Base-by-base conservation (phyloP, 192 early-diverging fungal species). In the Entomortierella parvispora region DNA sequence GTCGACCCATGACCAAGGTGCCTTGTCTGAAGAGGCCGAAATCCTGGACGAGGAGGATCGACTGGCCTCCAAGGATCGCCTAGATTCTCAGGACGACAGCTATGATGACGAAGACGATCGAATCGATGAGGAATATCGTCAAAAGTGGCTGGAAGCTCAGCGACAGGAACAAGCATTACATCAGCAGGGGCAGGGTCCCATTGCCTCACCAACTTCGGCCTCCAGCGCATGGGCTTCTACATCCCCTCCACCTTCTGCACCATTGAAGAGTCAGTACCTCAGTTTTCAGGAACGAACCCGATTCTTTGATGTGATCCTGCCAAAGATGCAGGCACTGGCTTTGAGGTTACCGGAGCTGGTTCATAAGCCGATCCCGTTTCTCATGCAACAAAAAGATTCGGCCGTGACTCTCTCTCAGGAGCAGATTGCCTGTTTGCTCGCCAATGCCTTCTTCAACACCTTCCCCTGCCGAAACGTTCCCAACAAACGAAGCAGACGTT, bases 361-460 rank as follows among this genome's bases (percentile, higher is more conserved):
- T 37, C 40, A 33, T 46, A 62, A 76, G 40, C 64, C 64, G 0
- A 76, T 76, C 23, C 72, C 72, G 3, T 76, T 68, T 46, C 46
- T 76, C 37, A 76, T 51, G 46, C 58, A 57, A 51, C 72, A 76
- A 29, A 42, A 76, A 18, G 72, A 76, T 45, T 67, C 72, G 33
- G 72, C 72, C 1, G 46, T 77, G 50, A 77, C 74, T 28, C 51
- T 77, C 3, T 68, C 65, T 4, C 74, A 77, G 60, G 74, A 77
- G 49, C 74, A 77, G 55, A 77, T 77, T 33, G 74, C 74, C 15
- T 77, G 74, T 33, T 37, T 77, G 12, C 57, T 58, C 28, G 65
- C 74, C 58, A 77, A 77, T 50, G 65, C 65, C 40, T 77, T 77
- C 55, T 77, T 77, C 33, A 77, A 77, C 43, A 77, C 74, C 0